Conservation (phyloP, 768 basidiomycete genomes). For the Gloeopeniophorella convolvens region DNA sequence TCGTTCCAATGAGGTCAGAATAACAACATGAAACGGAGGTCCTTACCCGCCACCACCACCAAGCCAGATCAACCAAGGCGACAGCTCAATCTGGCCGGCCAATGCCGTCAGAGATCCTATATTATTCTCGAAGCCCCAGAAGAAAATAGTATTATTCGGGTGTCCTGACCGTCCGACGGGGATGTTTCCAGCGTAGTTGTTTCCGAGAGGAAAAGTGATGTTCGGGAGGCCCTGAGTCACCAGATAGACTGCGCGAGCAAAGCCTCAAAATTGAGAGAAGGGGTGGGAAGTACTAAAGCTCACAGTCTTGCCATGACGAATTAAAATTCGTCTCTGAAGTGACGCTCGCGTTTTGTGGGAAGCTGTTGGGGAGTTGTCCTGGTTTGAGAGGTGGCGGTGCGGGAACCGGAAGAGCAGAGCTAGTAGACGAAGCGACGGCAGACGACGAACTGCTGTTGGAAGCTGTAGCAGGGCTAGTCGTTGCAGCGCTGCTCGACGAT, state of each 20-base stretch:
- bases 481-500: not conserved
- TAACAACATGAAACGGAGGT: not conserved
- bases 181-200: conserved; percentile 34
- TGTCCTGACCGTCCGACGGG: conserved; percentile 28
- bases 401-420: not conserved
- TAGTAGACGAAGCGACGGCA: not conserved
- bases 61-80: conserved; percentile 36
- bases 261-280: not conserved
- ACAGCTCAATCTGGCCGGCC: conserved; percentile 21
- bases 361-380: conserved; percentile 8
- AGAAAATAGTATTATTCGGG: conserved; percentile 34
- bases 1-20: not conserved
- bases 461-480: not conserved
- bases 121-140: conserved; percentile 34
- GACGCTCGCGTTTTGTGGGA: conserved; percentile 2
- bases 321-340: conserved; percentile 1
- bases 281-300: not conserved
- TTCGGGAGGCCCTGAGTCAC: conserved; percentile 32
- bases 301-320: conserved; percentile 10
- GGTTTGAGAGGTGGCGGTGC: not conserved
- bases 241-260: conserved; percentile 26
- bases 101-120: conserved; percentile 32
- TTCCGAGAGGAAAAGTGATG: conserved; percentile 28
- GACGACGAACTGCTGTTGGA: not conserved
- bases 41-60: conserved; percentile 28